Conservation (phyloP, 768 basidiomycete species). For the Tylopilus balloui region DNA sequence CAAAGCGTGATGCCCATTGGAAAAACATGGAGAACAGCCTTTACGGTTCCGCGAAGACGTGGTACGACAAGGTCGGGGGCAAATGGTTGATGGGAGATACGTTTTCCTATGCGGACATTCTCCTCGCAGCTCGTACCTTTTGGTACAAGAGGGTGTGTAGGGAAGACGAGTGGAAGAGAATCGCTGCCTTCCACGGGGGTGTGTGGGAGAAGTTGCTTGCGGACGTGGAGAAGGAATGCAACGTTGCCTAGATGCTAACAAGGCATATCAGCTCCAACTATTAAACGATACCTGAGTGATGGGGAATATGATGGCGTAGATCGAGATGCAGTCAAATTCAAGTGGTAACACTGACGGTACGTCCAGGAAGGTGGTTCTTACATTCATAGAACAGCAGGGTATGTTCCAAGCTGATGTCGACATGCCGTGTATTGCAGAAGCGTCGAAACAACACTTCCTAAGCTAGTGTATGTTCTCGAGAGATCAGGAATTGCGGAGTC, state of each 20-base stretch:
- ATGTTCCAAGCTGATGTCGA: constrained; percentile 58
- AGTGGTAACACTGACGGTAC: too few relatives aligned
- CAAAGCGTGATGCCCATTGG: too few relatives aligned
- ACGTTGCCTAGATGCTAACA: constrained; percentile 5
- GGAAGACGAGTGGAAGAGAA: constrained; percentile 25
- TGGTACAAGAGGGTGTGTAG: constrained; percentile 19
- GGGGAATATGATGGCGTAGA: neutral
- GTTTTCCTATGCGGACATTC: constrained; percentile 31
- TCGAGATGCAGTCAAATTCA: too few relatives aligned
- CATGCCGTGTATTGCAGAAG: constrained; percentile 52
- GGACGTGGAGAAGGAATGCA: constrained; percentile 27
- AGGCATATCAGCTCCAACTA: neutral
- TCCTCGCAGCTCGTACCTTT: constrained; percentile 14
- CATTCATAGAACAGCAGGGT: constrained; percentile 1
- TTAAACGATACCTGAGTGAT: neutral
- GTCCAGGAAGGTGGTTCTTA: neutral
- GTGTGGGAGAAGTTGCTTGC: constrained; percentile 24
- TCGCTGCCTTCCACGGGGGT: constrained; percentile 24
- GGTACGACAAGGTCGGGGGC: too few relatives aligned
- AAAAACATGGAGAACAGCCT: too few relatives aligned
- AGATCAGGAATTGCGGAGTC: constrained; percentile 51
- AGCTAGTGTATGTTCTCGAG: constrained; percentile 51
- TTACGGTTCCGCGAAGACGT: too few relatives aligned
- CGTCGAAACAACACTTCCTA: constrained; percentile 64
- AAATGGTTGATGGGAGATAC: constrained; percentile 20